phyloP scores from a whole-genome alignment of 177 flowering plant species.

The Vitis hybrid region DNA sequence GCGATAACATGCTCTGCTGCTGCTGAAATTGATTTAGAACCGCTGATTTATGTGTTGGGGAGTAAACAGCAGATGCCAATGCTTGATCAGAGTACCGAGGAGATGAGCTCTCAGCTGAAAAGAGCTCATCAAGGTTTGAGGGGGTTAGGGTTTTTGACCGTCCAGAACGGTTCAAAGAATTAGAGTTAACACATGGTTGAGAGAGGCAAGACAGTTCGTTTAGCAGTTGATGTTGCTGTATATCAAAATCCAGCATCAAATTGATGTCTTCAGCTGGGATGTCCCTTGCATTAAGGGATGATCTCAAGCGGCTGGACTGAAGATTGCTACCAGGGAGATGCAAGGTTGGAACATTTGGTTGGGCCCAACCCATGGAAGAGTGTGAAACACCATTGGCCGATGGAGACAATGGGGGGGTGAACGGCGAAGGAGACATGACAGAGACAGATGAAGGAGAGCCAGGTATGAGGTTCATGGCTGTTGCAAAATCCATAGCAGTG shows the following conservation, averaged over 20 bases:
- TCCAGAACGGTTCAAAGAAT: slow-evolving; percentile 41
- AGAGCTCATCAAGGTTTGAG: slow-evolving; percentile 67
- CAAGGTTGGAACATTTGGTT: slow-evolving; percentile 66
- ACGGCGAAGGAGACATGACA: slow-evolving; percentile 70
- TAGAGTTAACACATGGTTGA: slow-evolving; percentile 32
- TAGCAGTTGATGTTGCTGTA: slow-evolving; percentile 56
- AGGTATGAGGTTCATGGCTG: slow-evolving; percentile 65
- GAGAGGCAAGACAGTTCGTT: slow-evolving; percentile 49
- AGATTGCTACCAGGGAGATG: slow-evolving; percentile 83
- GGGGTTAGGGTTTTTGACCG: slow-evolving; percentile 53
- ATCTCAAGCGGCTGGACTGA: slow-evolving; percentile 81
- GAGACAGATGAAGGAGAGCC: slow-evolving; percentile 68
- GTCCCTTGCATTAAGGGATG: slow-evolving; percentile 81
- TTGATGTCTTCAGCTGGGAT: slow-evolving; percentile 48
- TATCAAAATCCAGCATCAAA: slow-evolving; percentile 52
- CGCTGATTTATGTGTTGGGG: slow-evolving; percentile 75
- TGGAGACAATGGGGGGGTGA: slow-evolving; percentile 85
- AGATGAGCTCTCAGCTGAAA: slow-evolving; percentile 55
- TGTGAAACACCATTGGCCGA: slow-evolving; percentile 53
- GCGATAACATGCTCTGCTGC: slow-evolving; percentile 65
- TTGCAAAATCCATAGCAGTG: slow-evolving; percentile 64
- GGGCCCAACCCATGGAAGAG: slow-evolving; percentile 63
- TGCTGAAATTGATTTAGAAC: slow-evolving; percentile 69
- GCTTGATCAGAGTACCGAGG: slow-evolving; percentile 58
- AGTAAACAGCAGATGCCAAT: slow-evolving; percentile 48